These are phyloP conservation scores for Pythium aquatile DNA, from an alignment of 352 stramenopile genomes.

Conservation along the genomic window DNA sequence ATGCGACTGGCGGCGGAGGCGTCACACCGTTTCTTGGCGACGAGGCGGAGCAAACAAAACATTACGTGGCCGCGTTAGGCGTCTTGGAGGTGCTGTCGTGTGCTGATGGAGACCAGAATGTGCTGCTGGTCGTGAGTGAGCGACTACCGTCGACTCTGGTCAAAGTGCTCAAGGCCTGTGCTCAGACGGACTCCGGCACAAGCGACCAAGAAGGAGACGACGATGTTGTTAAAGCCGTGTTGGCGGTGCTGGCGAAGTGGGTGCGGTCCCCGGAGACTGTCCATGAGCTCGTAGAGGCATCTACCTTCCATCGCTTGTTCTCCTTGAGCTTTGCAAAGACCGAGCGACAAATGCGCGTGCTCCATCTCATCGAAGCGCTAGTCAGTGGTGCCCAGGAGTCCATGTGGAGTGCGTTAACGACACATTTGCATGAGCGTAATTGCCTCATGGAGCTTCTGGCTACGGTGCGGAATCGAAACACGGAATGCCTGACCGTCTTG, in stretches of 20 bases:
- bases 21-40: constrained; percentile 13
- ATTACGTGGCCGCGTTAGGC: constrained; percentile 26
- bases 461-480: background rate
- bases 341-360: constrained; percentile 13
- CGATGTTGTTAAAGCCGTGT: constrained; percentile 21
- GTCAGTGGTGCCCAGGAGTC: constrained; percentile 3
- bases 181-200: constrained; percentile 32
- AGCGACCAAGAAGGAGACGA: background rate
- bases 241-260: constrained; percentile 32
- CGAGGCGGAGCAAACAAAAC: constrained; percentile 9
- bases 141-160: constrained; percentile 54
- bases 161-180: constrained; percentile 48
- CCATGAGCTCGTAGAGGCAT: constrained; percentile 48
- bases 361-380: constrained; percentile 21
- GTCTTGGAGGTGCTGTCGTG: constrained; percentile 32
- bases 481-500: constrained; percentile 11
- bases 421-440: constrained; percentile 21
- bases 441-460: constrained; percentile 22
- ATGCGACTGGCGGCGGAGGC: background rate
- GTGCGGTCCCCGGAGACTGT: constrained; percentile 41
- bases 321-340: constrained; percentile 31
- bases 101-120: constrained; percentile 26
- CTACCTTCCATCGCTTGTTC: constrained; percentile 54
- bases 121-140: constrained; percentile 42
- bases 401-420: constrained; percentile 12